A percentile compares a stretch with the other conserved stretches of the same genome.
These are phyloP conservation scores for Annulohypoxylon nitens DNA, from an alignment of 495 filamentous ascomycete genomes.

Conservation along the genomic window DNA sequence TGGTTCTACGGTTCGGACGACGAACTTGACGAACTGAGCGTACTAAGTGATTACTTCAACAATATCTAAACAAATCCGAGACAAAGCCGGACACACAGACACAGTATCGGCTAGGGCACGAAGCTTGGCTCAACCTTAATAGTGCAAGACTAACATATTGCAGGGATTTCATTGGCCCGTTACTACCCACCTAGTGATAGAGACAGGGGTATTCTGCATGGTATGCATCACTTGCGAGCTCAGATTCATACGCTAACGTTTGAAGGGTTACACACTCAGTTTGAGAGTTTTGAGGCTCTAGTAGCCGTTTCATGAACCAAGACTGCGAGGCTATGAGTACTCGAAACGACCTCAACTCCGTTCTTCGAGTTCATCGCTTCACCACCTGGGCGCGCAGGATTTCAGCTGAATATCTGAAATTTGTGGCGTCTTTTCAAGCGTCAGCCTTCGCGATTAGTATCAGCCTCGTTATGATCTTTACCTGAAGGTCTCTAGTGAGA, in stretches of 20 bases:
- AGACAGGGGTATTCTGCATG: conserved; percentile 18
- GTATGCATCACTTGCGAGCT: conserved; percentile 20
- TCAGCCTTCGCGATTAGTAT: conserved; percentile 17
- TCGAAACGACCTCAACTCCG: conserved; percentile 27
- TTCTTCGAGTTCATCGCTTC: conserved; percentile 12
- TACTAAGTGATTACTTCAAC: neutral
- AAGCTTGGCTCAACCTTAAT: conserved; percentile 30
- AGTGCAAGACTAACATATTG: conserved; percentile 2
- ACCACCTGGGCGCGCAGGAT: conserved; percentile 2
- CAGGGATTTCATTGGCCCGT: conserved; percentile 29
- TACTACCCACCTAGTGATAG: neutral
- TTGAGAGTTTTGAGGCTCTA: conserved; percentile 32
- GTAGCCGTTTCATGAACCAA: conserved; percentile 26
- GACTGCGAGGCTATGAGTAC: conserved; percentile 11
- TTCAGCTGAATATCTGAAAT: conserved; percentile 12
- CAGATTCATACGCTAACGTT: conserved; percentile 36
- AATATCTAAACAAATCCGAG: conserved; percentile 13
- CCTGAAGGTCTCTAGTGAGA: conserved; percentile 39
- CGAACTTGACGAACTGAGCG: neutral
- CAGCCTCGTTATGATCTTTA: conserved; percentile 32
- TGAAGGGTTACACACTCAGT: conserved; percentile 37
- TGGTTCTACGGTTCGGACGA: neutral
- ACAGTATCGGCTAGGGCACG: conserved; percentile 18
- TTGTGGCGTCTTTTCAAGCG: conserved; percentile 27
- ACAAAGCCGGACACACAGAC: conserved; percentile 12